phyloP scores from a whole-genome alignment of 345 rosid species.

The Citrus reticulata region DNA sequence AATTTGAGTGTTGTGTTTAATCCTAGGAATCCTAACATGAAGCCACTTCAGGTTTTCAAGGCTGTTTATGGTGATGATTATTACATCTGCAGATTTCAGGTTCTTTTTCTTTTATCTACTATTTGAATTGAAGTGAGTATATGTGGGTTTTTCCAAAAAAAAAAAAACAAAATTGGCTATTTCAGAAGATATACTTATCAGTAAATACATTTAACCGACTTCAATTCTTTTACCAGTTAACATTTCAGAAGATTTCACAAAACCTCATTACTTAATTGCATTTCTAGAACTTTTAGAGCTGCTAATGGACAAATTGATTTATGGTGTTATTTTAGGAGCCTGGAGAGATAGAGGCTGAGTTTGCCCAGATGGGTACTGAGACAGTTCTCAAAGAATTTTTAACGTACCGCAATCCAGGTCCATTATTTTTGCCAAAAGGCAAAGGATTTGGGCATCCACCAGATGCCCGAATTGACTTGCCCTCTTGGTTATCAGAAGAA shows the following conservation, averaged over 20 bases:
- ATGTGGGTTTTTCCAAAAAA: not conserved
- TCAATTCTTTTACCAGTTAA: no score
- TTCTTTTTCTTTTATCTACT: not conserved
- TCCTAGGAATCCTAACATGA: constrained; percentile 52
- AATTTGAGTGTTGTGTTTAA: constrained; percentile 41
- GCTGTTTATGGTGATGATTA: constrained; percentile 59
- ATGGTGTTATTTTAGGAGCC: constrained; percentile 33
- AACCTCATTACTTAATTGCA: not conserved
- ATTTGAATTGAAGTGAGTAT: not conserved
- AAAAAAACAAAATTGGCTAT: not conserved
- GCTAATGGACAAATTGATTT: not conserved
- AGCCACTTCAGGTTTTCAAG: constrained; percentile 45
- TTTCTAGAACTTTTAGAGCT: no score
- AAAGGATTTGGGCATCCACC: constrained; percentile 34
- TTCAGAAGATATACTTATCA: not conserved
- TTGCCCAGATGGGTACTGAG: constrained; percentile 38
- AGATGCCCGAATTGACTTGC: constrained; percentile 33
- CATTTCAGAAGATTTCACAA: no score
- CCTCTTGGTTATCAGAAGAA: constrained; percentile 68
- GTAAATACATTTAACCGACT: not conserved
- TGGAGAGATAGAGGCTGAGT: constrained; percentile 67
- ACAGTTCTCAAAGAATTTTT: constrained; percentile 46
- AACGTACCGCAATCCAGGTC: constrained; percentile 45
- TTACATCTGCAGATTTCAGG: constrained; percentile 87
- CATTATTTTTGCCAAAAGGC: constrained; percentile 47